Evolutionary conservation across 176 grass and related monocot species (phyloP).

Genomic region (Aegilops tauschii): DNA sequence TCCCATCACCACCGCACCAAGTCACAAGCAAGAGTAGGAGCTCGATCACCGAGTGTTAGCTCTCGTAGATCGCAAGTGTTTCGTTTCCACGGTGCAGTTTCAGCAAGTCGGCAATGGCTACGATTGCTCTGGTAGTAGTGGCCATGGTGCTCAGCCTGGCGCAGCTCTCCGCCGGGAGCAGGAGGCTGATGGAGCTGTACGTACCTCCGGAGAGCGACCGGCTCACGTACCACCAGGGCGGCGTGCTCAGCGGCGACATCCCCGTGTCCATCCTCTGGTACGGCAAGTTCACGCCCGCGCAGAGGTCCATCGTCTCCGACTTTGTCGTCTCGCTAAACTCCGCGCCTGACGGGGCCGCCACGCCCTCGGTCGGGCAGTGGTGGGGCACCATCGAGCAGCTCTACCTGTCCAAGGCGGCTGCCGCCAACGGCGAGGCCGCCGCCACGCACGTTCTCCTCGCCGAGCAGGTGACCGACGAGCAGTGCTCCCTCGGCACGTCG

Average conservation of each 20-base stretch:
- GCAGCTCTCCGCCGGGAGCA: conserved; percentile 37
- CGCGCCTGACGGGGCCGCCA: not conserved
- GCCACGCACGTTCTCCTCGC: conserved; percentile 29
- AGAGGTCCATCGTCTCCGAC: conserved; percentile 59
- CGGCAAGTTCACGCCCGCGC: conserved; percentile 42
- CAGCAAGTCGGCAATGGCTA: conserved; percentile 18
- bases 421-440: not conserved
- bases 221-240: conserved; percentile 54
- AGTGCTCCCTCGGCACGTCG: conserved; percentile 34
- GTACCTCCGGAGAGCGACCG: conserved; percentile 30
- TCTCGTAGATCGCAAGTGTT: not conserved
- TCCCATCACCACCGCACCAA: conserved; percentile 12
- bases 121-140: not conserved
- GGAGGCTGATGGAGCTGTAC: conserved; percentile 51
- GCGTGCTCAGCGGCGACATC: conserved; percentile 53
- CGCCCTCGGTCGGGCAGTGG: conserved; percentile 49
- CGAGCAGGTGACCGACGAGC: conserved; percentile 40
- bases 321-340: conserved; percentile 50
- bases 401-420: conserved; percentile 41
- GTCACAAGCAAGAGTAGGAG: not conserved
- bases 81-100: not conserved
- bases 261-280: conserved; percentile 60
- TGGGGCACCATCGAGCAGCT: conserved; percentile 54
- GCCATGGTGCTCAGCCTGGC: conserved; percentile 27
- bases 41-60: not conserved